Percentiles rank a stretch among this genome's conserved stretches.
Conservation (phyloP, 352 stramenopile genomes). For the Phytopythium chamaehyphon region DNA sequence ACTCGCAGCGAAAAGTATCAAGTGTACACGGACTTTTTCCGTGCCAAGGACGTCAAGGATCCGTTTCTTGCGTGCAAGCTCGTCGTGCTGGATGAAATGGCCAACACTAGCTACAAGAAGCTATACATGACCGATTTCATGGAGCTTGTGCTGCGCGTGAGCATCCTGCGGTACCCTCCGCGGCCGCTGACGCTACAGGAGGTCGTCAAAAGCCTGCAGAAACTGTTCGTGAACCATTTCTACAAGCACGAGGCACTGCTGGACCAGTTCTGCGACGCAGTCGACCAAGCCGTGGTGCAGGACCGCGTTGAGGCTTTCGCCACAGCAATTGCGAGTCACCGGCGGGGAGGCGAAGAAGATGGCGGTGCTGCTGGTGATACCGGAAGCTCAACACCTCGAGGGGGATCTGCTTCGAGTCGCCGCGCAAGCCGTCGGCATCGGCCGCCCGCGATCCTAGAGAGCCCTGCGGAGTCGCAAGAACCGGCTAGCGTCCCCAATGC, state of each 20-base stretch:
- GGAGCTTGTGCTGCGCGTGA: constrained; percentile 64
- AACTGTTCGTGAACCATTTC: constrained; percentile 62
- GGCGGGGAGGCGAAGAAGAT: background rate
- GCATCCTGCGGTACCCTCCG: constrained; percentile 54
- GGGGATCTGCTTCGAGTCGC: background rate
- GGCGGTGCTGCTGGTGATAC: too few relatives aligned
- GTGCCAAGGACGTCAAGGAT: constrained; percentile 61
- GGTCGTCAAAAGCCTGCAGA: constrained; percentile 49
- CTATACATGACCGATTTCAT: constrained; percentile 77
- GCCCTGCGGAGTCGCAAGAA: too few relatives aligned
- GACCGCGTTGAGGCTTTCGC: constrained; percentile 59
- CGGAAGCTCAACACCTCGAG: background rate
- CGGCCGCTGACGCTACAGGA: constrained; percentile 28
- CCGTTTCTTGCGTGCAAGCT: constrained; percentile 71
- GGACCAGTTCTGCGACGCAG: constrained; percentile 46
- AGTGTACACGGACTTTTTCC: constrained; percentile 60
- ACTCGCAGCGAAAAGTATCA: constrained; percentile 48
- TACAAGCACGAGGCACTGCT: constrained; percentile 60
- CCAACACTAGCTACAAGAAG: constrained; percentile 63
- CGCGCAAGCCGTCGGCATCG: background rate
- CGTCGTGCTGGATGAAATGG: constrained; percentile 73
- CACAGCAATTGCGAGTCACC: constrained; percentile 43
- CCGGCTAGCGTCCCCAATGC: too few relatives aligned
- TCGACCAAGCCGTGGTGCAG: constrained; percentile 56
- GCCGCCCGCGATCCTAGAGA: too few relatives aligned